phyloP scores from a whole-genome alignment of 2,329 filamentous ascomycete species.

The Graphium sp. region DNA sequence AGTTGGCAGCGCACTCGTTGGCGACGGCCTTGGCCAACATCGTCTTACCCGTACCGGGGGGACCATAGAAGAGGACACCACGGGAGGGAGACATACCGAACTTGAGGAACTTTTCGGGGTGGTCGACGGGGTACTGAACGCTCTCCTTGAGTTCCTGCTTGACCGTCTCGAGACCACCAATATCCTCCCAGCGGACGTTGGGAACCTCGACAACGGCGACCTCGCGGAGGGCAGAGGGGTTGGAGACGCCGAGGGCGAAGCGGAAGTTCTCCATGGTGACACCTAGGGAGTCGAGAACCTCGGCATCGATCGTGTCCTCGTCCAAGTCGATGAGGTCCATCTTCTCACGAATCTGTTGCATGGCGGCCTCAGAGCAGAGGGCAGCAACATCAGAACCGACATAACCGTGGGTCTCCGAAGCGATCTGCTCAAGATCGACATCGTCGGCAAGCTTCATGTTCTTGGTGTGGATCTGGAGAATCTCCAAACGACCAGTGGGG shows the following conservation, averaged over 20 bases:
- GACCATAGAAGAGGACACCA: constrained; percentile 97
- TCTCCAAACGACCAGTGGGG: constrained; percentile 95
- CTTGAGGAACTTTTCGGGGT: constrained; percentile 99
- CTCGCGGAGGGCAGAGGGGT: constrained; percentile 95
- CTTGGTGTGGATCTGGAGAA: constrained; percentile 99
- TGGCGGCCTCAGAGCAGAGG: constrained; percentile 95
- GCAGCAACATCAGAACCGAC: constrained; percentile 97
- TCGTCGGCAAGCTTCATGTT: constrained; percentile 99
- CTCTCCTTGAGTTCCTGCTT: constrained; percentile 99
- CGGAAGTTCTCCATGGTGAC: constrained; percentile 99
- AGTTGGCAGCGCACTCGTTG: constrained; percentile 98
- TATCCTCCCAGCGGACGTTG: constrained; percentile 99
- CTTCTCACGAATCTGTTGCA: constrained; percentile 99
- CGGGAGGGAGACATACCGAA: constrained; percentile 95
- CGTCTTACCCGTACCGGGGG: constrained; percentile 99
- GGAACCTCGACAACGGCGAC: constrained; percentile 98
- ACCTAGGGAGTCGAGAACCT: constrained; percentile 93
- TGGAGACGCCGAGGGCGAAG: constrained; percentile 92
- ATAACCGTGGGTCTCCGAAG: constrained; percentile 95
- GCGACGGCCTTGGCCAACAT: constrained; percentile 98
- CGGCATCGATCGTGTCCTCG: constrained; percentile 96
- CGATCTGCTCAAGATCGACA: constrained; percentile 92
- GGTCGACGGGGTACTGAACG: constrained; percentile 97
- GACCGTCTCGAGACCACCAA: constrained; percentile 94
- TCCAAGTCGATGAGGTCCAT: constrained; percentile 99